Evolutionary conservation across 306 rosid genomes (phyloP), one percentile per base, ranked within the genome.

Genomic region (Cyamopsis tetragonoloba): DNA sequence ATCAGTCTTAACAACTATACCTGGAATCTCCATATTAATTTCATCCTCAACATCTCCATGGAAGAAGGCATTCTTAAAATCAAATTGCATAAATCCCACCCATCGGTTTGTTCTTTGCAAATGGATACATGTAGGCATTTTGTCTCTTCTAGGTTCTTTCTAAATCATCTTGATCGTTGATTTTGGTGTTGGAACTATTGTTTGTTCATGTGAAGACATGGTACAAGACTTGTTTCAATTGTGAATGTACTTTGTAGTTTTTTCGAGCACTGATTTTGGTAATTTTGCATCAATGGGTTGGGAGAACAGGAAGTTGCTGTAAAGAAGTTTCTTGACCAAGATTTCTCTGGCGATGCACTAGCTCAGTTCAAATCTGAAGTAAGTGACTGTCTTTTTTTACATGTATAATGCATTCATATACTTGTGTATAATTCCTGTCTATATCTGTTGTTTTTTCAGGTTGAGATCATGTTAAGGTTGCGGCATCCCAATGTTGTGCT

Each of bases 401-500:
- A 19, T 66, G 18, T 51, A 51, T 31, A 46, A 42, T 37, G 51
- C 71, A 42, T 47, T 57, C 58, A 42, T 38, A 46, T 14, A 49
- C 20, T 26, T 35, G 67, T 55, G 62, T 30, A 76, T 1, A 20
- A 43, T 67, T 55, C 63, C 66, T 76, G 32, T 50, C 63, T 28
- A 6, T 28, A 6, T 59, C 60, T 23, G 35, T 70, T 72, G 76
- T 35, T 56, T 60, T 50, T 27, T 85, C 81, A 95, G 99, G 86
- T 95, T 74, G 99, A 95, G 83, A 95, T 95, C 80, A 95, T 88
- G 99, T 75, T 95, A 76, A 88, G 96, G 78, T 71, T 95, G 79
- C 87, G 99, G 77, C 99, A 95, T 83, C 99, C 99, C 70, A 95
- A 95, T 82, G 99, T 95, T 54, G 96, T 95, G 64, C 99, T 95